Conservation (phyloP, 805 yeast species). For the Kodamaea nitidulidarum region DNA sequence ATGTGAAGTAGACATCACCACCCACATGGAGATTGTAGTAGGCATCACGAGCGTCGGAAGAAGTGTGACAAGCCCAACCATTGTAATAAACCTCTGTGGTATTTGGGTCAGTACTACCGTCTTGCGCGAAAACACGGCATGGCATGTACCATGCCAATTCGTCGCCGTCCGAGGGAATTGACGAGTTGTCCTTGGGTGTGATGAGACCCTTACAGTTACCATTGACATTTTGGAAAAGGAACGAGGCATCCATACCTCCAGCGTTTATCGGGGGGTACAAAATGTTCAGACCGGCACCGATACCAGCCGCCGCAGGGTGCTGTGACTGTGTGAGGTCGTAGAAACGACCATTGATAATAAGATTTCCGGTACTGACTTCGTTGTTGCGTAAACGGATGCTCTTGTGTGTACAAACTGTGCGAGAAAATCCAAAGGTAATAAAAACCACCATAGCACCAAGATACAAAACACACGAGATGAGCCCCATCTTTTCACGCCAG, state of each 20-base stretch:
- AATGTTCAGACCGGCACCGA: constrained; percentile 63
- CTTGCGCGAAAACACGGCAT: constrained; percentile 64
- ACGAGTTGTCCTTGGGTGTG: constrained; percentile 59
- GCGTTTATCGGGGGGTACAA: constrained; percentile 84
- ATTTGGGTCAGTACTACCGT: constrained; percentile 69
- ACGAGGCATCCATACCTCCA: constrained; percentile 82
- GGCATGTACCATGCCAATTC: constrained; percentile 96
- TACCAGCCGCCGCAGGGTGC: constrained; percentile 84
- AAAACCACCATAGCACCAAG: constrained; percentile 79
- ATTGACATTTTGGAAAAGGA: constrained; percentile 86
- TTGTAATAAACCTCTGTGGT: constrained; percentile 59
- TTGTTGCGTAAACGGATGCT: constrained; percentile 51
- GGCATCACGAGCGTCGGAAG: constrained; percentile 59
- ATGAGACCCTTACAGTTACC: constrained; percentile 83
- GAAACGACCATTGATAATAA: constrained; percentile 80
- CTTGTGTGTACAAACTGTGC: constrained; percentile 61
- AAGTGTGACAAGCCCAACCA: constrained; percentile 93
- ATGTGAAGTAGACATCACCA: constrained; percentile 81
- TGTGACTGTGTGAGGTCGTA: constrained; percentile 64
- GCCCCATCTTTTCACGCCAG: constrained; percentile 94
- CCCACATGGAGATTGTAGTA: constrained; percentile 55
- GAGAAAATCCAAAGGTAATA: constrained; percentile 87
- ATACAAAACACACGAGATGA: constrained; percentile 67
- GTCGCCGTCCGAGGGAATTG: constrained; percentile 61
- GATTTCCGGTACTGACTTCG: constrained; percentile 54